These are phyloP conservation scores for Candida insectalens DNA, from an alignment of 805 yeast genomes.

Conservation along the genomic window DNA sequence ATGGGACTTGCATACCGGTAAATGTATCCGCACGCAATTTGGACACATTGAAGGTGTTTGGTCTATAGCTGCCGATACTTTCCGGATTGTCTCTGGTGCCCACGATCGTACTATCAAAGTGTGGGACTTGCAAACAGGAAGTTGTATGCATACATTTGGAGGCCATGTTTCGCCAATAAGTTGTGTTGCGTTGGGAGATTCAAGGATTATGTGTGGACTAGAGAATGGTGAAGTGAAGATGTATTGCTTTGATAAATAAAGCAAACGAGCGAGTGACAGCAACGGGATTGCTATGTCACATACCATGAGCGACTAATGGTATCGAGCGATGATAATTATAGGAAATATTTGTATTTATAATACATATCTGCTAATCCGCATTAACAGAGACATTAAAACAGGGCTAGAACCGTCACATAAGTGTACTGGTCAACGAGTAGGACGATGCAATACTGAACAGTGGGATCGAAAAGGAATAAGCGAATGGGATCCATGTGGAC, in stretches of 20 bases:
- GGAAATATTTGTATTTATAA: no score
- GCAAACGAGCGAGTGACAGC: no score
- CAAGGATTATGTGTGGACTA: conserved; percentile 82
- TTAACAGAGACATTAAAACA: conserved; percentile 31
- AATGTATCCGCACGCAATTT: conserved; percentile 87
- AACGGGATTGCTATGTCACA: no score
- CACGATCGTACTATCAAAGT: conserved; percentile 85
- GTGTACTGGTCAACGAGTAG: conserved; percentile 43
- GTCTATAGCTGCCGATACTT: conserved; percentile 94
- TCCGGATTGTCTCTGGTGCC: conserved; percentile 89
- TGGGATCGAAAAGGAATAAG: conserved; percentile 64
- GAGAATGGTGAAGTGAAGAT: conserved; percentile 83
- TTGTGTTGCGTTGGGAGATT: conserved; percentile 82
- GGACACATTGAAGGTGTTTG: conserved; percentile 98
- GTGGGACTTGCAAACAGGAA: conserved; percentile 94
- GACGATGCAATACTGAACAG: conserved; percentile 58
- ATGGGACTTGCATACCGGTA: conserved; percentile 84
- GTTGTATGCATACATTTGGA: conserved; percentile 86
- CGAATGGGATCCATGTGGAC: conserved; percentile 93
- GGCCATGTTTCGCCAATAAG: conserved; percentile 52
- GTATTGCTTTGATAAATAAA: conserved; percentile 56
- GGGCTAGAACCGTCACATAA: conserved; percentile 25
- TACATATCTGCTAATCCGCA: no score
- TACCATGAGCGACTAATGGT: no score
- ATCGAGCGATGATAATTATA: no score